Percentiles rank a stretch among this genome's conserved stretches.
Evolutionary conservation across 78 protist species (phyloP).

Genomic region (Dictyostelium intermedium): DNA sequence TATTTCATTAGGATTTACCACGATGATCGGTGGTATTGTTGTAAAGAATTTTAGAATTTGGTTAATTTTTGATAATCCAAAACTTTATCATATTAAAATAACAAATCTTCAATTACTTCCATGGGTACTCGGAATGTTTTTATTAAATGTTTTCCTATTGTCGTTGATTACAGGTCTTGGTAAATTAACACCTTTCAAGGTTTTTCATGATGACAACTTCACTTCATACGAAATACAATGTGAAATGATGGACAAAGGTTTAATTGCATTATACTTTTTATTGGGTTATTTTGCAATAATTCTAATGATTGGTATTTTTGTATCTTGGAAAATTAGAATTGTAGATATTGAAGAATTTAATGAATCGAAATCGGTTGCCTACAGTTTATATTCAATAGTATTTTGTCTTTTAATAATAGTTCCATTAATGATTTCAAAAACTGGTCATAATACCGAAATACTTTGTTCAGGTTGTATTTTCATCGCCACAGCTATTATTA

Average conservation of each 20-base stretch:
- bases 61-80: conserved; percentile 43
- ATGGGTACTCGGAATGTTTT: conserved; percentile 22
- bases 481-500: not conserved
- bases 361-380: conserved; percentile 1
- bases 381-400: not conserved
- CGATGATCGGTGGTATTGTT: conserved; percentile 13
- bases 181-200: not conserved
- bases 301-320: conserved; percentile 15
- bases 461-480: conserved; percentile 5
- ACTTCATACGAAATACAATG: not conserved
- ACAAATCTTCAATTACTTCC: conserved; percentile 57
- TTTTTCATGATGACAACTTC: not conserved
- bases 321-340: conserved; percentile 60
- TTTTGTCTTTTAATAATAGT: not conserved
- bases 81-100: conserved; percentile 11
- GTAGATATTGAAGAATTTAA: conserved; percentile 56
- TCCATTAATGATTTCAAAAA: conserved; percentile 5
- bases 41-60: conserved; percentile 65
- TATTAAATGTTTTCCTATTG: conserved; percentile 10
- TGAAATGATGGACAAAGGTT: not conserved
- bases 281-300: conserved; percentile 27
- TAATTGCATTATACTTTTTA: conserved; percentile 7
- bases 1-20: conserved; percentile 10
- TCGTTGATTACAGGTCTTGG: not conserved
- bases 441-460: not conserved